Evolutionary conservation across 1,284 basidiomycete genomes (phyloP), one percentile per base, ranked within the genome.

Genomic region (Inonotus hispidus): DNA sequence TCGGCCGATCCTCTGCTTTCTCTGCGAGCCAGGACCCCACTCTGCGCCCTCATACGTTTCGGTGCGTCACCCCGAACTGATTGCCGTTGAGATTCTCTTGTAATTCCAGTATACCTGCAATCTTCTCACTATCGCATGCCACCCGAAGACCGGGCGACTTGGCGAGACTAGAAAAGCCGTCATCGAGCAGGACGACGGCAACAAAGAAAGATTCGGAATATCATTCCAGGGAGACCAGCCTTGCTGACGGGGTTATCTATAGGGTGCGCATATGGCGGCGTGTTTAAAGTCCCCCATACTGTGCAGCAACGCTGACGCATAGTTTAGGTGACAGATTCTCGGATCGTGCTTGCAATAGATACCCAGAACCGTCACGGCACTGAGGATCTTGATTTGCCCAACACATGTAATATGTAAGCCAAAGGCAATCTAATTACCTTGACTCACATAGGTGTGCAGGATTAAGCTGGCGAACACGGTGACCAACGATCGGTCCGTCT

Each of bases 391-490:
- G 90, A 93, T 65, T 71, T 96, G 0, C 93, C 94, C 1, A 92
- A 95, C 66, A 78, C 90, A 45, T 90, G 92, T 70, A 79, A 92
- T 14, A 74, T 96, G 63, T 79, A 59, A 64, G 75, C 65, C 1
- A 2, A 21, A 45, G 10, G 16, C n/a, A 7, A 27, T 21, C 46
- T 29, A 35, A 47, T 10, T 59, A 35, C 50, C 21, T 19, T 25
- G 32, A 8, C 53, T 46, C n/a, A 59, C n/a, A 1, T 39, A 35
- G n/a, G n/a, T 32, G 1, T 56, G 37, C 29, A 79, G 77, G n/a
- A 74, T 97, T 57, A 97, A 97, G 71, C 79, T 97, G 1, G 95
- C 93, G 3, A 97, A 97, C 68, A 93, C 88, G 54, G 86, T 91
- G 10, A 97, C 95, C 0, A 95, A 91, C 70, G 93, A 97, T 68